Base-by-base conservation (phyloP, 331 rosid genomes). In the Spiraea crenata region DNA sequence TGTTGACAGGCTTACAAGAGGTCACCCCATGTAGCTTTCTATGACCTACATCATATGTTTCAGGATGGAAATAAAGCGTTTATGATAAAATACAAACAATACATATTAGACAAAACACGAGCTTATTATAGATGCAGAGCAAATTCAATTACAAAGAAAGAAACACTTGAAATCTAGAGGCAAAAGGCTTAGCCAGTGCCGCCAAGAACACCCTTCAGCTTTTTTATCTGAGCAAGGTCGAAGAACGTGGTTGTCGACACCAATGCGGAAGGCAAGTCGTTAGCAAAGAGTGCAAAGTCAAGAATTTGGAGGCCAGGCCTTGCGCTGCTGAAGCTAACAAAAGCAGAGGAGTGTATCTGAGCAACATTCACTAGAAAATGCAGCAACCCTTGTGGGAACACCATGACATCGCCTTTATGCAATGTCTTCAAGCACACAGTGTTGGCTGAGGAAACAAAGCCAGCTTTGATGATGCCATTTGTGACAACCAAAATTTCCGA, bases 131-230 rank as follows among this genome's bases (percentile, higher is more conserved):
- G 37, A 54, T 9, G 59, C 15, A 54, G 4, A 31, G 38, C 4
- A 31, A 69, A 54, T 25, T 25, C 31, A 25, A 25, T 70, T 79
- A 19, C 35, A 46, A 17, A n/a, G 74, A 82, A 5, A 42, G n/a
- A 69, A 75, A 7, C 13, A n/a, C 3, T 47, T 16, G 58, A 63
- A 40, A 31, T 8, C 41, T 69, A 16, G 69, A 42, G 17, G 20
- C 35, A 14, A 10, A 31, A 58, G 55, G 50, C 77, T 63, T 83
- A 82, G 50, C 84, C 80, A 58, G 70, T 48, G 9, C 96, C 92
- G 7, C 96, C 98, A 70, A 92, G 98, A 80, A 86, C 81, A 57
- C 54, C 78, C 91, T 92, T 92, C n/a, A 92, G 90, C 87, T 92
- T 92, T 82, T 74, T 86, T 6, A 92, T 81, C 45, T 68, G 52